Base-by-base conservation (phyloP, 2,329 filamentous ascomycete species). In the Penicillium sp. region DNA sequence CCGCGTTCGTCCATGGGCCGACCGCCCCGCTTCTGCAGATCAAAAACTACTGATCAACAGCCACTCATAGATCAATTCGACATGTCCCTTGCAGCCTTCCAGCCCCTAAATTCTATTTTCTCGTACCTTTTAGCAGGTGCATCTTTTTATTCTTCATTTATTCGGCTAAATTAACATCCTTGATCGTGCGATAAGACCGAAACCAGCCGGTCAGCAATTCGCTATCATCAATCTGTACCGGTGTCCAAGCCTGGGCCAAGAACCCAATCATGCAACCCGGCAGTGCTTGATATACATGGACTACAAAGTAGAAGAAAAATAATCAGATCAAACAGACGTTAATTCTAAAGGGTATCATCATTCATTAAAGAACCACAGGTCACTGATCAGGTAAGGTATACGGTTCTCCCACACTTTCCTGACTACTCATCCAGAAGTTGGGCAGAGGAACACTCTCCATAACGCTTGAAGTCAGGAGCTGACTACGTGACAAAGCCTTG, bases 381-480 rank as follows among this genome's bases (percentile, higher is more conserved):
- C 45, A 67, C 29, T 53, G 56, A 48, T 72, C 67, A 31, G 67
- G 64, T 41, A 67, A 53, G 53, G 64, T 71, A 59, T 75, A 75
- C 24, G 71, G 73, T 48, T 75, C 74, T 33, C 71, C 71, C 27
- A 73, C 64, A 60, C 69, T 75, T 52, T 74, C 71, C 57, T 76
- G 73, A 51, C 73, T 77, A 7, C 67, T 67, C 62, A 70, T 67
- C 69, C 73, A 75, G 19, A 74, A 70, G 5, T 66, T 67, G 3
- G 75, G 75, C n/a, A 74, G 53, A 7, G 75, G 73, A 48, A 77
- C 65, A 57, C 75, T 78, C 51, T 78, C 75, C 75, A 78, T 76
- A 19, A 78, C 67, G 56, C 74, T 77, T 2, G 75, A 75, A 0
- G 75, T 74, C 26, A 78, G 59, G 44, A 76, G 65, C 43, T 77